Evolutionary conservation across 768 basidiomycete species (phyloP), one percentile per base, ranked within the genome.

Genomic region (Hydnomerulius pinastri): DNA sequence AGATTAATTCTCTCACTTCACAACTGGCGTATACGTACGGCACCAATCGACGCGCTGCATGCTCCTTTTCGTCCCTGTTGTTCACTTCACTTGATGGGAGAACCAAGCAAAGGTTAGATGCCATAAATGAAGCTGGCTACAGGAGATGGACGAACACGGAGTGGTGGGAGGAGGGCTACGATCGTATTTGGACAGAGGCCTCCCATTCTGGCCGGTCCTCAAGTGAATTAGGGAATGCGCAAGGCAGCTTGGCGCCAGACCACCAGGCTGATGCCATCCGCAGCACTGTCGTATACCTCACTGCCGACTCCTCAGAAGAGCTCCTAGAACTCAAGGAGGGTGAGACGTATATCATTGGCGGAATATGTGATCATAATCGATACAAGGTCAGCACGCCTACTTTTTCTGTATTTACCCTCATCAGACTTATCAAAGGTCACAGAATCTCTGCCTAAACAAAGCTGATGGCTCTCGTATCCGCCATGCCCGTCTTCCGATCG

Each of bases 1-100:
- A 98, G 76, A 81, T 97, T 53, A 82, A 76, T 58, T 98, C 95
- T 4, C 79, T 99, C 61, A 83, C 82, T 48, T 88, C 90, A 23
- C 97, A 99, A 69, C 74, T 98, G 42, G 86, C 85, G n/a, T 97
- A 90, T 66, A 85, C 88, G 18, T 97, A 98, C 70, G 89, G 90
- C 61, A 78, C 83, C 44, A 97, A 98, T 69, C 85, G 92, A 51
- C 77, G 77, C 46, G 80, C 92, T 5, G 64, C 76, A 4, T 76
- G 70, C 49, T 87, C 92, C 0, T 91, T 98, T 66, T 63, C 71
- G n/a, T 74, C 75, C 6, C 68, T 98, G 30, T 64, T 94, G 24
- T 91, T 86, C 70, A 89, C 93, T 4, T 90, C 90, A 13, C 79
- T 98, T 53, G 77, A 85, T 65, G 90, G 89, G 10, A 76, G 81